These are phyloP conservation scores for Mortierella sp. DNA, from an alignment of 371 early-diverging fungal genomes.

Conservation along the genomic window DNA sequence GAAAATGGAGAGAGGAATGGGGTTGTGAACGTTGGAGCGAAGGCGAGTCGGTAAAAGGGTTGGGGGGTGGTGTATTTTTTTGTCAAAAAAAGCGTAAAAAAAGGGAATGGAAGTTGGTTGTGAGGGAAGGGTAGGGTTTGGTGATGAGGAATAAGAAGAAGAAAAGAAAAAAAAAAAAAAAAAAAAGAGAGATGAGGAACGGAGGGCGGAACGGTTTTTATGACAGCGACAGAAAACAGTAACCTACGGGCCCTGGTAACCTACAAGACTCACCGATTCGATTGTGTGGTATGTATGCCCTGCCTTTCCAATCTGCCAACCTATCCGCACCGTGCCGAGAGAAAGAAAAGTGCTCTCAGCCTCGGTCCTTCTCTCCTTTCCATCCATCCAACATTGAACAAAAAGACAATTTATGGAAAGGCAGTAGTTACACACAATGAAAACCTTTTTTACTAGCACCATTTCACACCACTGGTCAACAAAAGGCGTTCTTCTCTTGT, in stretches of 20 bases:
- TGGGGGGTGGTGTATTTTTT: neutral
- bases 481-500: neutral
- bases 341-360: conserved; percentile 4
- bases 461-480: neutral
- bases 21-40: neutral
- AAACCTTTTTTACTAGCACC: neutral
- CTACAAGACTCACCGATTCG: too few relatives aligned
- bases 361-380: conserved; percentile 1
- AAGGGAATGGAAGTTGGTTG: conserved; percentile 16
- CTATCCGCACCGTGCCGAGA: too few relatives aligned
- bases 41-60: neutral
- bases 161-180: neutral
- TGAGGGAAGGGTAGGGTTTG: neutral
- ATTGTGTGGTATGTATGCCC: neutral
- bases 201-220: neutral
- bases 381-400: conserved; percentile 3
- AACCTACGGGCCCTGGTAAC: neutral
- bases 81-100: conserved; percentile 23
- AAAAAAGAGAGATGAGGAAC: neutral
- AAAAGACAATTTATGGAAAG: neutral
- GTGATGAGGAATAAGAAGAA: neutral
- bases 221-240: neutral
- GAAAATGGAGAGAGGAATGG: neutral
- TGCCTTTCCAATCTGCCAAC: neutral
- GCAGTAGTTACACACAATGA: neutral